Percentiles rank a stretch among this genome's conserved stretches.
Evolutionary conservation across 1,139 yeast genomes (phyloP).

Genomic region (Nakaseomyces delphensis): DNA sequence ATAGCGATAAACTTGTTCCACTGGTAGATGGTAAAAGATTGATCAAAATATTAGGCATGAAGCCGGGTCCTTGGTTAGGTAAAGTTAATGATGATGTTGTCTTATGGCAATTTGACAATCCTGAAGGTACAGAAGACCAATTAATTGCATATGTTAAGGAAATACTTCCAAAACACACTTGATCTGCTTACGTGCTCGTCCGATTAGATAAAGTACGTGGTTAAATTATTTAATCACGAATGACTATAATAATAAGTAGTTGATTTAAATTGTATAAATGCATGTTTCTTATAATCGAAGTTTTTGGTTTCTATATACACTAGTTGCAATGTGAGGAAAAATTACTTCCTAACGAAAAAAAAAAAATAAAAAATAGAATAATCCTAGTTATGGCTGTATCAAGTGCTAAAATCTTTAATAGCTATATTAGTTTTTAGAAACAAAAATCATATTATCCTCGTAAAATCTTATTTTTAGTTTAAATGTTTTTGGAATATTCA

Average conservation of each 20-base stretch:
- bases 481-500: background rate
- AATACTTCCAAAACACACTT: constrained; percentile 18
- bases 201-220: too few species aligned
- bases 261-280: background rate
- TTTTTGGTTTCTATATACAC: background rate
- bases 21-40: constrained; percentile 64
- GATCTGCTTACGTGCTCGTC: background rate
- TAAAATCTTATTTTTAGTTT: too few species aligned
- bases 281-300: constrained; percentile 1
- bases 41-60: constrained; percentile 41
- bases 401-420: background rate
- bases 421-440: background rate
- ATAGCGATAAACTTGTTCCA: constrained; percentile 43
- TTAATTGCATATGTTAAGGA: constrained; percentile 41
- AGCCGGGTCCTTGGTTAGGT: constrained; percentile 84
- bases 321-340: background rate
- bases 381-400: background rate
- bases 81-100: constrained; percentile 46
- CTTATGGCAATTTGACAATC: constrained; percentile 70
- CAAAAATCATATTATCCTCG: too few species aligned
- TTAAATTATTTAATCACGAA: background rate
- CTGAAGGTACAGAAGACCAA: constrained; percentile 43
- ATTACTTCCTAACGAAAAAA: background rate
- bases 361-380: background rate
- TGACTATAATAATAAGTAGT: background rate